Evolutionary conservation across 2,329 filamentous ascomycete species (phyloP), one percentile per base, ranked within the genome.

Genomic region (Aspergillus sp.): DNA sequence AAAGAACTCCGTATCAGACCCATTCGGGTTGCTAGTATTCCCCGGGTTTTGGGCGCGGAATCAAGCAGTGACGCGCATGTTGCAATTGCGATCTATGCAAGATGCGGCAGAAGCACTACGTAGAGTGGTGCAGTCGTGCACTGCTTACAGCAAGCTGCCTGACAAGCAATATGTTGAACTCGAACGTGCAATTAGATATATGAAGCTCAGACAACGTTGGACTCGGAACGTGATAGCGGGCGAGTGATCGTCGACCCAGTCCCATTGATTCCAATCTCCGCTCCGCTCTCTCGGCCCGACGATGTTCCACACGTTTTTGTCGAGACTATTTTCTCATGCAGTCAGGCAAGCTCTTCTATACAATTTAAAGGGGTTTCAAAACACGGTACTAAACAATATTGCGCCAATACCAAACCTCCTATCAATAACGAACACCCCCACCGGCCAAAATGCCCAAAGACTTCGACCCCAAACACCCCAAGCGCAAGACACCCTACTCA

Each of bases 41-140:
- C 50, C 50, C 44, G 53, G 49, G 20, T 34, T 43, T 38, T 48
- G 44, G 36, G 42, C 48, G 26, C 12, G 38, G 17, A 18, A 52
- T 59, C 53, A 59, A 59, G 48, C 48, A 58, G 34, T 24, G 18
- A 56, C 45, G 39, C 34, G 42, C 56, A 56, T 52, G 24, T 48
- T 48, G 44, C 15, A 36, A 36, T 48, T 24, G 44, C 24, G n/a
- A 34, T 32, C 34, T 20, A 20, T 15, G 13, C 24, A 24, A n/a
- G 43, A 24, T 24, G 15, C 24, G 18, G 22, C 15, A 36, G 22
- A 32, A 17, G 22, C 38, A 24, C 34, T 17, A 22, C 38, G 24
- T 17, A 12, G 22, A 34, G 20, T 2, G 34, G 5, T 44, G 4
- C 3, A 17, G 13, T 30, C 8, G 13, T 30, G 20, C 11, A 12